Conservation (phyloP, 768 basidiomycete species). For the Fibroporia radiculosa region DNA sequence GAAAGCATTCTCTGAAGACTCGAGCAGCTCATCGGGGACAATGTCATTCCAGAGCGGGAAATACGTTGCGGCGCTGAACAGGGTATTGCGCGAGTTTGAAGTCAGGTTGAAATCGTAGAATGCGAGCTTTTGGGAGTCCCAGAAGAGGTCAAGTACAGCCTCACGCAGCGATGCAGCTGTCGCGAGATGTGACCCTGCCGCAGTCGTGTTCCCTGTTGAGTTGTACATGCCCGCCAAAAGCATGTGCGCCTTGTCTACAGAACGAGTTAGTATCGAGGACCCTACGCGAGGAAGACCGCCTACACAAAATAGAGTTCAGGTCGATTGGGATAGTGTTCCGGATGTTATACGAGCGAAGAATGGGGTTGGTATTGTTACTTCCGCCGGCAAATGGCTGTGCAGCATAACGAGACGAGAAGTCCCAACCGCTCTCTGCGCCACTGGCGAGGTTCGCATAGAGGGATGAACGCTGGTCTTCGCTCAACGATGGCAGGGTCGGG, state of each 20-base stretch:
- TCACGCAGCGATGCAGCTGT: constrained; percentile 51
- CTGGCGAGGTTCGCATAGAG: constrained; percentile 86
- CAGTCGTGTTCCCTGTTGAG: constrained; percentile 29
- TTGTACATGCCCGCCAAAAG: constrained; percentile 57
- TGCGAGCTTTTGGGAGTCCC: constrained; percentile 75
- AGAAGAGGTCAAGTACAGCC: constrained; percentile 80
- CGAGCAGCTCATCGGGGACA: constrained; percentile 61
- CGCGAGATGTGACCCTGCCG: constrained; percentile 41
- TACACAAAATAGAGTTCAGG: constrained; percentile 81
- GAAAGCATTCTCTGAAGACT: constrained; percentile 52
- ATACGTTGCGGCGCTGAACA: constrained; percentile 73
- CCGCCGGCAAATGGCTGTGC: constrained; percentile 33
- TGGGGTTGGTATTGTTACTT: constrained; percentile 37
- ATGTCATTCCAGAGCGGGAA: constrained; percentile 88
- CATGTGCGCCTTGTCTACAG: constrained; percentile 53
- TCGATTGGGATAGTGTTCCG: constrained; percentile 64
- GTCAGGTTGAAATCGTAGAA: constrained; percentile 89
- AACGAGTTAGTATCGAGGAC: not conserved
- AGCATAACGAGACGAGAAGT: constrained; percentile 35
- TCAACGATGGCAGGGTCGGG: constrained; percentile 45
- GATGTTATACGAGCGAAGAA: constrained; percentile 66
- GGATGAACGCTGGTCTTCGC: constrained; percentile 46
- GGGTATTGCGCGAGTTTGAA: constrained; percentile 49
- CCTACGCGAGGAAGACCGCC: constrained; percentile 28
- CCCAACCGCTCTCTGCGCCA: constrained; percentile 76